Percentiles rank a stretch among this genome's conserved stretches.
Conservation (phyloP, 306 rosid species). For the Hippophae rhamnoides region DNA sequence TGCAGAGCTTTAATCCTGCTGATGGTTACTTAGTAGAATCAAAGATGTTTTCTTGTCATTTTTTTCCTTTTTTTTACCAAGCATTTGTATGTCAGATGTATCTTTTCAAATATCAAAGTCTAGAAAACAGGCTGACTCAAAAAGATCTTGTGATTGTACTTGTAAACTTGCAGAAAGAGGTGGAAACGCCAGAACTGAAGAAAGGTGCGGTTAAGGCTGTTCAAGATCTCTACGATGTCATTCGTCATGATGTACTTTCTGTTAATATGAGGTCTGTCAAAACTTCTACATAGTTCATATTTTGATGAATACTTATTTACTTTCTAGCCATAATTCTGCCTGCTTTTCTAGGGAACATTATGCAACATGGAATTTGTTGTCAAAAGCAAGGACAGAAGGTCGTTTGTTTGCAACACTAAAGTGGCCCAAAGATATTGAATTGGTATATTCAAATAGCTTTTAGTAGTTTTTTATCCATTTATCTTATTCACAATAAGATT, state of each 20-base stretch:
- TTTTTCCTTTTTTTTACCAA: no score
- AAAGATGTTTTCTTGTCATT: no score
- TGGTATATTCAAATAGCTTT: slow-evolving; percentile 38
- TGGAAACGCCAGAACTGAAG: slow-evolving; percentile 46
- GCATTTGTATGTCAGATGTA: no score
- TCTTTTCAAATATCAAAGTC: no score
- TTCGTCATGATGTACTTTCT: slow-evolving; percentile 54
- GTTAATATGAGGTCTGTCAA: slow-evolving; percentile 59
- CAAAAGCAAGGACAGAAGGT: slow-evolving; percentile 64
- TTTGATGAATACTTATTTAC: neutral
- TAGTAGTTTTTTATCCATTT: slow-evolving; percentile 1
- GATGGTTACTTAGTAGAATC: no score
- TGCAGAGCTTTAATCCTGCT: no score
- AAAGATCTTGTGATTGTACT: slow-evolving; percentile 10
- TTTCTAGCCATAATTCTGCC: slow-evolving; percentile 2
- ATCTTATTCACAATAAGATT: neutral
- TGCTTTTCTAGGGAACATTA: slow-evolving; percentile 48
- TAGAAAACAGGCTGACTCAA: neutral
- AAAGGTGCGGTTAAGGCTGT: slow-evolving; percentile 79
- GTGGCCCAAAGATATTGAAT: slow-evolving; percentile 64
- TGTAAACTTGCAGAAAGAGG: slow-evolving; percentile 43
- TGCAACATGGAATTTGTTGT: slow-evolving; percentile 56
- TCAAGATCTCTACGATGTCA: slow-evolving; percentile 86
- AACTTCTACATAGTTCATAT: neutral
- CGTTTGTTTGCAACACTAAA: slow-evolving; percentile 67